Percentiles rank a stretch among this genome's conserved stretches.
Evolutionary conservation across 805 yeast species (phyloP).

Genomic region (Ogataea nitratoaversa): DNA sequence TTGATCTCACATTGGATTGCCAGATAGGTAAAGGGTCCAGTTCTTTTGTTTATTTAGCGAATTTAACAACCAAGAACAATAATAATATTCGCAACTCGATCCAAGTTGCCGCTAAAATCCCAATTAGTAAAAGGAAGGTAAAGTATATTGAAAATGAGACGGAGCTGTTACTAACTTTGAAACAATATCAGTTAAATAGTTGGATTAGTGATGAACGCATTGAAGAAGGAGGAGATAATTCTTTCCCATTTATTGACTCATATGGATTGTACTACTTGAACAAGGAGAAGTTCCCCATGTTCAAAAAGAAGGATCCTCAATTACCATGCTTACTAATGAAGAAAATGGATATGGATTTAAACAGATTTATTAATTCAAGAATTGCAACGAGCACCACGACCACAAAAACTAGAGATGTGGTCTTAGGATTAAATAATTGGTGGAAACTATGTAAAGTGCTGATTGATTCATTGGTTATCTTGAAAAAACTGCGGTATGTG

Average conservation of each 20-base stretch:
- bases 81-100: constrained; percentile 3
- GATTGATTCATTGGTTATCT: constrained; percentile 21
- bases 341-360: constrained; percentile 26
- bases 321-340: constrained; percentile 28
- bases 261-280: constrained; percentile 27
- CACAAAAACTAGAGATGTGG: constrained; percentile 8
- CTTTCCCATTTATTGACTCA: constrained; percentile 26
- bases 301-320: constrained; percentile 18
- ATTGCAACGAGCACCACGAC: not conserved
- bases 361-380: constrained; percentile 16
- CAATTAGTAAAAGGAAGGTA: constrained; percentile 22
- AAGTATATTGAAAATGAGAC: constrained; percentile 25
- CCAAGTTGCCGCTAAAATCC: constrained; percentile 28
- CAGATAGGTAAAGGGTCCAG: constrained; percentile 28
- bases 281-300: constrained; percentile 21
- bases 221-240: not conserved
- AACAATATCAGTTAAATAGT: constrained; percentile 15
- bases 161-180: constrained; percentile 17
- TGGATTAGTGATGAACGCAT: constrained; percentile 7
- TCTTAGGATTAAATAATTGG: constrained; percentile 27
- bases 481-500: constrained; percentile 30
- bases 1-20: constrained; percentile 15
- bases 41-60: constrained; percentile 25
- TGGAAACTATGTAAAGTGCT: constrained; percentile 29
- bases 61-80: constrained; percentile 11